Conservation (phyloP, 1,139 yeast species). For the Lodderomyces orthopsilosis region DNA sequence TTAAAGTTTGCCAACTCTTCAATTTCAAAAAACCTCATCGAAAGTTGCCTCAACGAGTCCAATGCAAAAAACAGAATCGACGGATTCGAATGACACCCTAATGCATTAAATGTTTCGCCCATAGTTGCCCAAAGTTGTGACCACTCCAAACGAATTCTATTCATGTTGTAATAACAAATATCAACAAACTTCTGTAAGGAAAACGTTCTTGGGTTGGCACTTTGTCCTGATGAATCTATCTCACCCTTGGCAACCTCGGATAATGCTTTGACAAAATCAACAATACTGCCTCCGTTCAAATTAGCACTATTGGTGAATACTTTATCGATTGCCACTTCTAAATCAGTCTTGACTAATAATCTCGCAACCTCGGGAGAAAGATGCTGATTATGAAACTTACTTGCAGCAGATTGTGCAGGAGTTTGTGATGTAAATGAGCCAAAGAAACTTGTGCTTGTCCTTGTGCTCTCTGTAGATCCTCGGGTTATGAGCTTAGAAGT, state of each 20-base stretch:
- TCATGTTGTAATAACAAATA: constrained; percentile 96
- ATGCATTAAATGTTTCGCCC: constrained; percentile 85
- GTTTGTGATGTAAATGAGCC: constrained; percentile 34
- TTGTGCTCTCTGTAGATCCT: constrained; percentile 52
- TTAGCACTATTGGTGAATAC: constrained; percentile 82
- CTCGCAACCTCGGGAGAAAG: constrained; percentile 37
- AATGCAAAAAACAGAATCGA: constrained; percentile 86
- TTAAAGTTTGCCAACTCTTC: constrained; percentile 95
- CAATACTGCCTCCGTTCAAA: constrained; percentile 79
- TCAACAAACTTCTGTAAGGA: constrained; percentile 94
- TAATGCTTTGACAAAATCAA: constrained; percentile 81
- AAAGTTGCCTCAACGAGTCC: constrained; percentile 88
- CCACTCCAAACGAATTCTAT: constrained; percentile 95
- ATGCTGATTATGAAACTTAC: constrained; percentile 45
- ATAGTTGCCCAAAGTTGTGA: constrained; percentile 91
- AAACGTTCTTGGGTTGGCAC: constrained; percentile 83
- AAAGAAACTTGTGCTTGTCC: constrained; percentile 49
- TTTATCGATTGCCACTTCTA: constrained; percentile 82
- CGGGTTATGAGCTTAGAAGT: constrained; percentile 66
- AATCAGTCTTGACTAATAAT: constrained; percentile 68
- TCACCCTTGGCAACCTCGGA: constrained; percentile 88
- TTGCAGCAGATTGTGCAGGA: constrained; percentile 44
- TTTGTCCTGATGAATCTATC: constrained; percentile 81
- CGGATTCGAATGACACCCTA: constrained; percentile 76
- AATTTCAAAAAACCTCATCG: constrained; percentile 87